Evolutionary conservation across 1,284 basidiomycete genomes (phyloP), one percentile per base, ranked within the genome.

Genomic region (Jaminaea rosea): DNA sequence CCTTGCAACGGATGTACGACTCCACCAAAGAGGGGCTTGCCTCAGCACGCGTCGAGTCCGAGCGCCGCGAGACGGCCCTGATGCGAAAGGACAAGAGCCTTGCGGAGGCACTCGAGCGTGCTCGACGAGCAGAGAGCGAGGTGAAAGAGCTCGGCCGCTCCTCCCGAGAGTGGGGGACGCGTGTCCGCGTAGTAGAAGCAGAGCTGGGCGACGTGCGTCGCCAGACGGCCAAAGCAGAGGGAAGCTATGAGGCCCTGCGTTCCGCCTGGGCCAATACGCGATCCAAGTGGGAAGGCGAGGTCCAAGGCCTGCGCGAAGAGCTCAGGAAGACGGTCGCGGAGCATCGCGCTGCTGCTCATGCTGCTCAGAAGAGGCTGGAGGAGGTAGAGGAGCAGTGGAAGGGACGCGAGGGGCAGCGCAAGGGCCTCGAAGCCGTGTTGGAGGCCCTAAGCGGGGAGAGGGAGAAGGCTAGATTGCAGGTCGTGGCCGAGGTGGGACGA

Each of bases 1-100:
- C 63, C 51, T 75, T 88, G 39, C 88, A 87, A 31, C 78, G 87
- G 41, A 84, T 86, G 73, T 83, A 82, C 39, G 88, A 91, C 69
- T 88, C 91, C 73, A 75, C 89, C 72, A 88, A 88, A 64, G 87
- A 88, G 65, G 83, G 82, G 1, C 80, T 88, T 57, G 86, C 88
- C 68, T 78, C 88, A 44, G 74, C 89, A 50, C 76, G 86, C 50
- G 71, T 87, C 47, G 88, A 91, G 75, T 89, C 88, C 67, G 88
- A 91, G 71, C 83, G 83, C 1, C 72, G 88, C 55, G 87, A 87
- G 63, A 86, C 87, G 60, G 87, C 89, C 15, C 83, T 91, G 9
- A 81, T 85, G 24, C 79, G 88, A 52, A 91, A 91, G 71, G 88
- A 91, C 74, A 79, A 88, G 52, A 69, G 89, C 50, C 75, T 88